A percentile compares a stretch with the other conserved stretches of the same genome.
Conservation (phyloP, 495 filamentous ascomycete genomes). For the Melanomma pulvis-pyrius region DNA sequence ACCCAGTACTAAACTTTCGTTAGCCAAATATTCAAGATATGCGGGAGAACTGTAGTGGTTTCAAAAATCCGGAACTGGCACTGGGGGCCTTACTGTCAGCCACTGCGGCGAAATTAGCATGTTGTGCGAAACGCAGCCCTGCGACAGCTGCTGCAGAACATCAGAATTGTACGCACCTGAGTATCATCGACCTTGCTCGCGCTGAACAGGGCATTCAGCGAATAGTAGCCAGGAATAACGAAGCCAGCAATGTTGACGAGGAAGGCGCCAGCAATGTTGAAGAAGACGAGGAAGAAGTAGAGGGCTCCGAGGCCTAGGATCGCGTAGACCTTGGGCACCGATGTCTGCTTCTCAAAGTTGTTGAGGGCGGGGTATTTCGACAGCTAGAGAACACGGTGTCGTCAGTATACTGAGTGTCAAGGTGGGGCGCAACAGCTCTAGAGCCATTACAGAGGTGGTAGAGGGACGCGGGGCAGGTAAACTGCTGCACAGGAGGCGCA, state of each 20-base stretch:
- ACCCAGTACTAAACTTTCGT: conserved; percentile 85
- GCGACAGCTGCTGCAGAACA: conserved; percentile 8
- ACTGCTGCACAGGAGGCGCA: background rate
- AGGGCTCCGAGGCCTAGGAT: conserved; percentile 81
- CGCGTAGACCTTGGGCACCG: conserved; percentile 93
- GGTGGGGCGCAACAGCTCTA: conserved; percentile 1
- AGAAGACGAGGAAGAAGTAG: conserved; percentile 98
- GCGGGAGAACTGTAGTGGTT: background rate
- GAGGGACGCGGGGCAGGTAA: background rate
- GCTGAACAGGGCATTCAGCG: conserved; percentile 85
- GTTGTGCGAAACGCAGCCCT: conserved; percentile 9
- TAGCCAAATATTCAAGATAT: conserved; percentile 37
- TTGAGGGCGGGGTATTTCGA: conserved; percentile 93
- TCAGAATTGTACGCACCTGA: conserved; percentile 60
- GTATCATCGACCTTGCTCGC: conserved; percentile 82
- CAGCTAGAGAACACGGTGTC: conserved; percentile 60
- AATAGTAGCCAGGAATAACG: conserved; percentile 93
- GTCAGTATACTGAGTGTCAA: conserved; percentile 11
- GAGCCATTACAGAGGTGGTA: background rate
- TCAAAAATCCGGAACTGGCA: background rate
- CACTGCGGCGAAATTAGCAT: conserved; percentile 51
- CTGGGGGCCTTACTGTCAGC: conserved; percentile 62
- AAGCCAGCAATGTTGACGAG: conserved; percentile 97
- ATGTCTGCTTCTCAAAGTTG: conserved; percentile 96
- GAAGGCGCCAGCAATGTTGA: conserved; percentile 97